These are phyloP conservation scores for Lophiostoma macrostomum DNA, from an alignment of 495 filamentous ascomycete genomes.

Conservation along the genomic window DNA sequence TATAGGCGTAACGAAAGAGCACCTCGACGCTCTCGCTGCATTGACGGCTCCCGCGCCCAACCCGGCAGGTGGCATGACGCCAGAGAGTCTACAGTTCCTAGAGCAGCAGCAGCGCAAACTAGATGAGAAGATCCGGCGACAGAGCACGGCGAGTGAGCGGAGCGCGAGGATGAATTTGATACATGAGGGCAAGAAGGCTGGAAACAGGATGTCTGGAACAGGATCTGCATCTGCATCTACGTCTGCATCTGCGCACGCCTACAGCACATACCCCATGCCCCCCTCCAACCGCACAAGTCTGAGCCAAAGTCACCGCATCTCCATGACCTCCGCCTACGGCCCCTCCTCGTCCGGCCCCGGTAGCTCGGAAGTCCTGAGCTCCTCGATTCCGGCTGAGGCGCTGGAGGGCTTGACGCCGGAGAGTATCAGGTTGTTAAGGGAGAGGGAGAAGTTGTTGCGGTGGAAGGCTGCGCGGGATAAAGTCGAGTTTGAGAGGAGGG, in stretches of 20 bases:
- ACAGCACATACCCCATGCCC: too few species aligned
- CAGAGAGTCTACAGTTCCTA: slow-evolving; percentile 3
- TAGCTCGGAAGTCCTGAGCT: too few species aligned
- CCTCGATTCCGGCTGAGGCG: not conserved
- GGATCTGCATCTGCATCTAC: not conserved
- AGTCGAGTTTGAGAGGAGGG: slow-evolving; percentile 40
- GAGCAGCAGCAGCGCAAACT: slow-evolving; percentile 11
- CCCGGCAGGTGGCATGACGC: slow-evolving; percentile 7
- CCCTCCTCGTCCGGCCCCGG: too few species aligned
- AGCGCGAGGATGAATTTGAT: not conserved
- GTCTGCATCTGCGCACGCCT: not conserved
- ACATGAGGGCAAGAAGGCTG: not conserved
- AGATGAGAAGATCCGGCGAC: slow-evolving; percentile 3
- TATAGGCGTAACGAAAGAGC: slow-evolving; percentile 9
- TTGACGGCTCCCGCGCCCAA: slow-evolving; percentile 8
- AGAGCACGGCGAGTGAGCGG: slow-evolving; percentile 6
- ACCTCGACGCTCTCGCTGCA: slow-evolving; percentile 14
- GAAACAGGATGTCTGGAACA: not conserved
- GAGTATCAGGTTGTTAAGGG: slow-evolving; percentile 43
- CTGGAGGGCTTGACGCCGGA: slow-evolving; percentile 3
- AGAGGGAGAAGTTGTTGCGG: slow-evolving; percentile 44
- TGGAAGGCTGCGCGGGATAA: slow-evolving; percentile 40
- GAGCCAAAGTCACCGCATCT: too few species aligned
- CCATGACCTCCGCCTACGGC: too few species aligned
- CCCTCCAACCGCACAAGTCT: too few species aligned